These are phyloP conservation scores for Poa annua DNA, from an alignment of 176 grass and related monocot species.

Conservation along the genomic window DNA sequence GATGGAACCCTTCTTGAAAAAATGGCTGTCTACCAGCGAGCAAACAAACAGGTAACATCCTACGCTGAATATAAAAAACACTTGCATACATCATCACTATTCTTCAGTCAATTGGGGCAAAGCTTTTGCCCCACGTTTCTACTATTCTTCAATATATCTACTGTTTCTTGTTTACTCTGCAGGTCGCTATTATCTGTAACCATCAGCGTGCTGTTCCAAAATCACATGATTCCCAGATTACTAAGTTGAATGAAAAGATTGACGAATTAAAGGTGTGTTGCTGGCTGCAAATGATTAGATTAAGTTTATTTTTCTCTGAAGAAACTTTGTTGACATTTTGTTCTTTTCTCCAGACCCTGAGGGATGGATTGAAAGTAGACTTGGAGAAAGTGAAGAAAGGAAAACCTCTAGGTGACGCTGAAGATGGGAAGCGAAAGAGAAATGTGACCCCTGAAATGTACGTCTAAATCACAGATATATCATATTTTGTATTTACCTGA, in stretches of 20 bases:
- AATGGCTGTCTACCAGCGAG: conserved; percentile 72
- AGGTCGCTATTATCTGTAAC: conserved; percentile 98
- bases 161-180: conserved; percentile 18
- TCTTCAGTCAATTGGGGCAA: too few species aligned
- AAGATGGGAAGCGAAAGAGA: conserved; percentile 76
- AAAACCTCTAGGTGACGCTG: conserved; percentile 62
- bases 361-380: conserved; percentile 71
- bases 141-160: neutral
- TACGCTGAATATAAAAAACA: too few species aligned
- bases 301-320: neutral
- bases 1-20: conserved; percentile 77
- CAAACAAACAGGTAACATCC: conserved; percentile 81
- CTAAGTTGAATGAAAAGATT: conserved; percentile 86
- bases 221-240: conserved; percentile 96
- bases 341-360: conserved; percentile 51
- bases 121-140: too few species aligned
- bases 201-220: conserved; percentile 95
- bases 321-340: neutral
- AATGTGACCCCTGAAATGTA: conserved; percentile 83
- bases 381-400: conserved; percentile 75
- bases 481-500: conserved; percentile 18
- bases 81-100: neutral
- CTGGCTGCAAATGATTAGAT: conserved; percentile 9
- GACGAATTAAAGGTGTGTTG: conserved; percentile 76
- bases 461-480: neutral